Conservation (phyloP, 1,284 basidiomycete genomes). For the Mycosarcoma maydis region DNA sequence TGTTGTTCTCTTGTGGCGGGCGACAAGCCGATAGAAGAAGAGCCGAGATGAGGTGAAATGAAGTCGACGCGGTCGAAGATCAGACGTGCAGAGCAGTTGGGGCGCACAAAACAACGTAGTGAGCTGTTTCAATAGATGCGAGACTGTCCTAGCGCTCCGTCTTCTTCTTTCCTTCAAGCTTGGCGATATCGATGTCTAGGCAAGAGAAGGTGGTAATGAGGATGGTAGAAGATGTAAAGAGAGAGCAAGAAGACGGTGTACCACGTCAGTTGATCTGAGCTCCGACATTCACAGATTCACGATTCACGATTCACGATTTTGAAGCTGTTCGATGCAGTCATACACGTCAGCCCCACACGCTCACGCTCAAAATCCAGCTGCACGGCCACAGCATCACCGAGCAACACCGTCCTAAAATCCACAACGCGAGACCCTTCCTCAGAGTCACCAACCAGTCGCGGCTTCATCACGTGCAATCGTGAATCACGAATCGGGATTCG, state of each 20-base stretch:
- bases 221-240: not conserved
- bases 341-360: slow-evolving; percentile 1
- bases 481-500: too few species aligned
- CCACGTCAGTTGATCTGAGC: not conserved
- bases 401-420: not conserved
- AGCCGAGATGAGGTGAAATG: slow-evolving; percentile 12
- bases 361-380: slow-evolving; percentile 1
- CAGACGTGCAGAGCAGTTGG: not conserved
- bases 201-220: not conserved
- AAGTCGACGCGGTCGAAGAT: slow-evolving; percentile 1
- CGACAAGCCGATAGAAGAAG: not conserved
- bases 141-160: too few species aligned
- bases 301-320: too few species aligned
- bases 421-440: slow-evolving; percentile 10
- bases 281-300: too few species aligned
- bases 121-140: not conserved
- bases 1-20: not conserved
- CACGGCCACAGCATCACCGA: not conserved
- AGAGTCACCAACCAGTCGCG: slow-evolving; percentile 4
- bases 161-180: not conserved
- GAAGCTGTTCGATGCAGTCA: not conserved
- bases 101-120: not conserved
- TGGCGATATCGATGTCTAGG: not conserved
- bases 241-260: not conserved
- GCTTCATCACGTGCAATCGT: slow-evolving; percentile 13